These are phyloP conservation scores for Dactylellina drechsleri DNA, from an alignment of 2,329 filamentous ascomycete genomes.

Conservation along the genomic window DNA sequence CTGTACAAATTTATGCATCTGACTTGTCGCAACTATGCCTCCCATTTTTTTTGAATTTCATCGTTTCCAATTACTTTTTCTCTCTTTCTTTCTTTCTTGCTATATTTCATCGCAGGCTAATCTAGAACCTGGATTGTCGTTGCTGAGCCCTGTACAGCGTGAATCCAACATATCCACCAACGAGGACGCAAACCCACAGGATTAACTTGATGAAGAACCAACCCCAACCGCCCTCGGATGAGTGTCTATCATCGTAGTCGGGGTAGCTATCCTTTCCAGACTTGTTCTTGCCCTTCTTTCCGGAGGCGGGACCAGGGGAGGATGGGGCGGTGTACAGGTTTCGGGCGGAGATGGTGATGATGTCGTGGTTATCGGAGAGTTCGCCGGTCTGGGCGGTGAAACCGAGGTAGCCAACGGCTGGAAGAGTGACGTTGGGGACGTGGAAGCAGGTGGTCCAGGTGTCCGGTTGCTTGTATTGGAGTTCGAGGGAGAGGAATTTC, in stretches of 20 bases:
- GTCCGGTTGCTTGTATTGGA: slow-evolving; percentile 91
- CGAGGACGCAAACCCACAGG: slow-evolving; percentile 75
- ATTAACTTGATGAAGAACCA: slow-evolving; percentile 86
- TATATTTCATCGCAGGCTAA: slow-evolving; percentile 26
- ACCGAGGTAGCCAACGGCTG: slow-evolving; percentile 77
- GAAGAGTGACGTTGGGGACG: slow-evolving; percentile 77
- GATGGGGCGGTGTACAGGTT: slow-evolving; percentile 78
- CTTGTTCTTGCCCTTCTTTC: slow-evolving; percentile 63
- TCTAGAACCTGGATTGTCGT: slow-evolving; percentile 61
- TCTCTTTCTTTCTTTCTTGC: neutral
- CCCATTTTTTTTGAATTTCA: neutral
- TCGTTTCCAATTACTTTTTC: neutral
- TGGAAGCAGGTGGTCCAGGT: slow-evolving; percentile 91
- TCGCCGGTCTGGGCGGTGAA: slow-evolving; percentile 93
- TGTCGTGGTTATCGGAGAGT: slow-evolving; percentile 92
- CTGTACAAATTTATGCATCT: neutral
- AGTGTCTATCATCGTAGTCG: slow-evolving; percentile 37
- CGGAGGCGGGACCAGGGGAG: slow-evolving; percentile 60
- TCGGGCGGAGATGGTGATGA: slow-evolving; percentile 83
- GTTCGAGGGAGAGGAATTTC: slow-evolving; percentile 85
- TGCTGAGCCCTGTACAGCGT: slow-evolving; percentile 78
- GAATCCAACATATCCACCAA: slow-evolving; percentile 83
- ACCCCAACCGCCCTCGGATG: slow-evolving; percentile 67
- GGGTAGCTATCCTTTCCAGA: slow-evolving; percentile 59
- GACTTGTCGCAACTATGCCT: no score